Evolutionary conservation across 2,329 filamentous ascomycete genomes (phyloP).

Genomic region (Dothideomycetes sp.): DNA sequence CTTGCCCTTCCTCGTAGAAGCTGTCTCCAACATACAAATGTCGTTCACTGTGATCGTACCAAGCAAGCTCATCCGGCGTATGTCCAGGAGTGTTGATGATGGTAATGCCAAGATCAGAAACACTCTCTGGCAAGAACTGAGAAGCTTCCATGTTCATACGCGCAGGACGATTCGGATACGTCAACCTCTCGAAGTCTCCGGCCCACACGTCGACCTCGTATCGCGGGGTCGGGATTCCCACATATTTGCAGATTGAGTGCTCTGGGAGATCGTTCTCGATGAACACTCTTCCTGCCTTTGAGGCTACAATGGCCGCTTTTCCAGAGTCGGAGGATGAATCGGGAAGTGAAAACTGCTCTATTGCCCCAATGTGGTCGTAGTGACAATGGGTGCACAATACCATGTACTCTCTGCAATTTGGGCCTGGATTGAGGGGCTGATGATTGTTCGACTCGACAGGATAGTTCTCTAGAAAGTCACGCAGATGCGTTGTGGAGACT

Average conservation of each 20-base stretch:
- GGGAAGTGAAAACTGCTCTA: constrained; percentile 22
- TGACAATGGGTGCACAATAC: constrained; percentile 38
- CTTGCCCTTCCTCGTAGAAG: constrained; percentile 29
- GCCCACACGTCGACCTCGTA: constrained; percentile 34
- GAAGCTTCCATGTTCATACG: no score
- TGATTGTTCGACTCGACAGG: constrained; percentile 25
- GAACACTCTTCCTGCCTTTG: constrained; percentile 27
- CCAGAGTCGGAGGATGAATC: not conserved
- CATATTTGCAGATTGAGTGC: constrained; percentile 30
- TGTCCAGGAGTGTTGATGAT: constrained; percentile 37
- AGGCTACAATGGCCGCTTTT: constrained; percentile 22
- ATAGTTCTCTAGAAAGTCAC: constrained; percentile 30
- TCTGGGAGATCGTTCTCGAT: constrained; percentile 27
- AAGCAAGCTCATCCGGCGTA: constrained; percentile 34
- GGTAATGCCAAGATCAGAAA: constrained; percentile 27
- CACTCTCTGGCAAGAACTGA: no score
- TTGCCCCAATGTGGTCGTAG: constrained; percentile 30
- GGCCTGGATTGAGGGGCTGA: constrained; percentile 26
- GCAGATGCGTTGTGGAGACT: constrained; percentile 23
- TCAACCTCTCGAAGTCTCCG: constrained; percentile 24
- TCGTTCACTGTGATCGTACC: constrained; percentile 33
- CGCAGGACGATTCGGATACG: constrained; percentile 9
- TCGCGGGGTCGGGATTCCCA: constrained; percentile 25
- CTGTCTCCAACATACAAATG: constrained; percentile 37
- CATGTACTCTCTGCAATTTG: constrained; percentile 22